Evolutionary conservation across 495 filamentous ascomycete species (phyloP), one percentile per base, ranked within the genome.

Genomic region (Penicillium taxi): DNA sequence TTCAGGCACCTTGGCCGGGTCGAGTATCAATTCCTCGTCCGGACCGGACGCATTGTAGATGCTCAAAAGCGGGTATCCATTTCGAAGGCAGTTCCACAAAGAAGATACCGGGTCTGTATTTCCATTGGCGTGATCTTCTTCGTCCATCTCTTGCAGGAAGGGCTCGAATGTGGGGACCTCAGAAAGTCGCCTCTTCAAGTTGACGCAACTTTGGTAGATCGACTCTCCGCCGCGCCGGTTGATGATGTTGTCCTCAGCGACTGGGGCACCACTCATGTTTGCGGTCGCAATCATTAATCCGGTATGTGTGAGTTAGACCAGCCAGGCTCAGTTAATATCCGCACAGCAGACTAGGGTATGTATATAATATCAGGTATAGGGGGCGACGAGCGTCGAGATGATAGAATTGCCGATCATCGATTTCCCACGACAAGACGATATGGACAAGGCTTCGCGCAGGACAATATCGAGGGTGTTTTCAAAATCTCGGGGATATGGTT

Each of bases 121-220:
- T 17, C 77, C 75, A 16, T 62, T 57, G 6, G 63, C 52, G 26
- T 54, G 52, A 46, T 89, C 79, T 39, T 81, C 73, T 19, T 73
- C 69, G 24, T 80, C 72, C 58, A 78, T 75, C 38, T 81, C 74
- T 15, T 55, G 59, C 37, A 94, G 55, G 50, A 82, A 81, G 7
- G 61, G 58, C 40, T 87, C 79, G 55, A 96, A 96, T 15, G 72
- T 79, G 2, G 89, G 89, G 14, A 98, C 85, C 47, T 81, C 77
- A 23, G 77, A 74, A 37, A 98, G 67, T 39, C 93, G 75, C 58
- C 78, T 75, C 59, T 82, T 82, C 31, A 96, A 66, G 39, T 80
- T 77, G 37, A 91, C 73, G 60, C 93, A 96, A 57, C 89, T 94
- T 61, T 96, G 91, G 53, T 93, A 98, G 20, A 98, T 78, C 14